Evolutionary conservation across 768 basidiomycete species (phyloP).

Genomic region (Leucosporidium yakuticum): DNA sequence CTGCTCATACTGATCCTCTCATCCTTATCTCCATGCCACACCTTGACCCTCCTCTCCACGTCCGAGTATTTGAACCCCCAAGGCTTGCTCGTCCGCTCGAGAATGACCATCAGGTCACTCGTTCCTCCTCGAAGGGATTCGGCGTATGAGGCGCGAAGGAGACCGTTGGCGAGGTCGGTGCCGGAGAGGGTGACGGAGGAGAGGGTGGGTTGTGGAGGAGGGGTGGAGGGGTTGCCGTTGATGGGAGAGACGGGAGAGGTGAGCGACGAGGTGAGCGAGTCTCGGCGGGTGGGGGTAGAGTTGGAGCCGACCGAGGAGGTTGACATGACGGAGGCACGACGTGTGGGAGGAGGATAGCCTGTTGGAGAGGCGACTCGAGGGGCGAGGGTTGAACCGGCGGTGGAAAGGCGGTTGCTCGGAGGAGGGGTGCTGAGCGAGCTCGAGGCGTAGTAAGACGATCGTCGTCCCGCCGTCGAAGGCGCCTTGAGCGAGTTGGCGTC

Average conservation of each 20-base stretch:
- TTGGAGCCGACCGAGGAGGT: not conserved
- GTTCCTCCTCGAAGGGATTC: constrained; percentile 89
- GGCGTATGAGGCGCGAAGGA: constrained; percentile 89
- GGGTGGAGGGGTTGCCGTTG: not conserved
- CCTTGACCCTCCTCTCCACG: constrained; percentile 66
- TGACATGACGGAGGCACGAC: not conserved
- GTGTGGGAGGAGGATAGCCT: not conserved
- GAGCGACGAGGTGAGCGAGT: not conserved
- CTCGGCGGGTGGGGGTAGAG: not conserved
- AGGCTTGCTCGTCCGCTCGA: constrained; percentile 67
- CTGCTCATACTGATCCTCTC: constrained; percentile 89
- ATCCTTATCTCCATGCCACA: constrained; percentile 92
- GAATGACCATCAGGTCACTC: constrained; percentile 80
- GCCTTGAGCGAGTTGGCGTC: not conserved
- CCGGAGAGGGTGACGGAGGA: constrained; percentile 4
- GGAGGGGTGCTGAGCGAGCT: not conserved
- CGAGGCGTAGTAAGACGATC: constrained; percentile 9
- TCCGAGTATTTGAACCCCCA: constrained; percentile 86
- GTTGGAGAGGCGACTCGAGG: not conserved
- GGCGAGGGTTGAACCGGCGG: not conserved
- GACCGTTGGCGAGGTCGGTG: constrained; percentile 64
- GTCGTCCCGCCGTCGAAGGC: not conserved
- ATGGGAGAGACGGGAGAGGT: not conserved
- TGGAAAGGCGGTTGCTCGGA: not conserved
- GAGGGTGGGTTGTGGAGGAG: not conserved